Evolutionary conservation across 495 filamentous ascomycete genomes (phyloP), one percentile per base, ranked within the genome.

Genomic region (Corynascus novoguineensis): DNA sequence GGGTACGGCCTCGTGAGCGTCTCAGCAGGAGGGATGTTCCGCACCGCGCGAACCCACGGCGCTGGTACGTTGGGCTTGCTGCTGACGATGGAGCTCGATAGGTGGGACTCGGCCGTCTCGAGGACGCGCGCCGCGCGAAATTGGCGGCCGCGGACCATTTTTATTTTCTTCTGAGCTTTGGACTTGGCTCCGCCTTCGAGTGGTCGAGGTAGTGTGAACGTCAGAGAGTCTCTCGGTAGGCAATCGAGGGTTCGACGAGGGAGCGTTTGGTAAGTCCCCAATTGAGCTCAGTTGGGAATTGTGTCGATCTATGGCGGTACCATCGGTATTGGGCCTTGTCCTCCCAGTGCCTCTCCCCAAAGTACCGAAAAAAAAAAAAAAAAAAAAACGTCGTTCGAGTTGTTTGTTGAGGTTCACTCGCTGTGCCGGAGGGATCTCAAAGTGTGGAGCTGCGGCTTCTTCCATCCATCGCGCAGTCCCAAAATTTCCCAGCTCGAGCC

Each of bases 1-100:
- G 86, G 83, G 27, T 84, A 74, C 17, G 88, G 78, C 57, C 83
- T 82, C 49, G 82, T 80, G 48, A 95, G 77, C 27, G 83, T 80
- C 72, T 95, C 87, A 37, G 89, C 73, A 1, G 93, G 92, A 15
- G 92, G 92, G 53, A 93, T 85, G 47, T 82, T 73, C 51, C 79
- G 75, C 42, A 97, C 69, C 10, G 86, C 85, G 34, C 83, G 71
- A 66, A 87, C 84, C 95, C 93, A 97, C 61, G 82, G 72, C 7
- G 92, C 91, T 41, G 83, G 70, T 27, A 62, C 19, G 21, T 46
- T 28, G 25, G 19, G 22, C 11, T 8, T 31, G 12, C 28, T 25
- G 1, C 12, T 5, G 29, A 58, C 73, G 59, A 80, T 75, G 55
- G 71, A 71, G 42, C 75, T 73, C 38, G 81, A 76, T 47, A 85